Evolutionary conservation across 1,284 basidiomycete genomes (phyloP).

Genomic region (Trichosporon faecale): DNA sequence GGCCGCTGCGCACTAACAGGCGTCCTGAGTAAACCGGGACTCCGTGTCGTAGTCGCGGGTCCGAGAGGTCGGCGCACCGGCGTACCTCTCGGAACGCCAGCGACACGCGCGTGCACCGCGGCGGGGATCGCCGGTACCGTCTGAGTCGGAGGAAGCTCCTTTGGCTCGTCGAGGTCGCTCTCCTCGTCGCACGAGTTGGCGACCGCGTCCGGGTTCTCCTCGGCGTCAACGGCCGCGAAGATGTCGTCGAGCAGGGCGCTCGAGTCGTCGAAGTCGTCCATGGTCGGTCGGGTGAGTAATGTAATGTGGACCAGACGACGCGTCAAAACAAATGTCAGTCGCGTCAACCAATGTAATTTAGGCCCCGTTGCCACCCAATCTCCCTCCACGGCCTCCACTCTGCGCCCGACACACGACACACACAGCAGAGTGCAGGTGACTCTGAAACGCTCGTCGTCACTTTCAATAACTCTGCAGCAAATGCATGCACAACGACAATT

Average conservation of each 20-base stretch:
- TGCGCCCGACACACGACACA: too few species aligned
- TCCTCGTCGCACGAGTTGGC: slow-evolving; percentile 28
- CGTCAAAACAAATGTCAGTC: slow-evolving; percentile 11
- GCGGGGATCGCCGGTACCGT: neutral
- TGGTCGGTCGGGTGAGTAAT: slow-evolving; percentile 14
- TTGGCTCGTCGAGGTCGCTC: slow-evolving; percentile 22
- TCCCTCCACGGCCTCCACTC: neutral
- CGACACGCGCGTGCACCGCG: neutral
- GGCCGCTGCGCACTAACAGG: neutral
- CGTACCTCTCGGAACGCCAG: neutral
- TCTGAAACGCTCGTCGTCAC: neutral
- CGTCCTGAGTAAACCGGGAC: neutral
- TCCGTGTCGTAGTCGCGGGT: slow-evolving; percentile 19
- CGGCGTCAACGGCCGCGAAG: slow-evolving; percentile 22
- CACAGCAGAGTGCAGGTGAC: too few species aligned
- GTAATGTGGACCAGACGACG: neutral
- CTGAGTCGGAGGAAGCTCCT: slow-evolving; percentile 16
- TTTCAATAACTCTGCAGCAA: neutral
- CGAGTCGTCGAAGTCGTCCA: slow-evolving; percentile 14
- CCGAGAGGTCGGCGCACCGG: neutral
- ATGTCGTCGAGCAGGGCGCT: slow-evolving; percentile 24
- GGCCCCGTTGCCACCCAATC: slow-evolving; percentile 5
- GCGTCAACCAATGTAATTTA: slow-evolving; percentile 7
- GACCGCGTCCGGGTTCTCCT: slow-evolving; percentile 15
- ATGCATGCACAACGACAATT: neutral